A percentile compares a stretch with the other conserved stretches of the same genome.
Evolutionary conservation across 2,329 filamentous ascomycete genomes (phyloP).

Genomic region (Aspergillus felis): DNA sequence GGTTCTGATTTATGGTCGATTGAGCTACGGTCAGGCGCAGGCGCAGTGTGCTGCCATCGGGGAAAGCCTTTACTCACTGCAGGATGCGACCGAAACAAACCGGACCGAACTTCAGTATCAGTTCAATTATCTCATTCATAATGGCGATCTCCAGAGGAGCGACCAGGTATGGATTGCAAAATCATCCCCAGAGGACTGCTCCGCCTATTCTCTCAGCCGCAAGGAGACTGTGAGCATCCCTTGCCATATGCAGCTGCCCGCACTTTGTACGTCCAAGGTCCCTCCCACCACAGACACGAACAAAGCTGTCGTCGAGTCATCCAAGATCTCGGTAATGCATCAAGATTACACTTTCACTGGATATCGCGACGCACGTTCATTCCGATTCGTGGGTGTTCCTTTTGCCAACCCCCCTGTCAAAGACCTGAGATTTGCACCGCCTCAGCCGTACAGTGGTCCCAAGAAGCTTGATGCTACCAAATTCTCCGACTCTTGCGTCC

Average conservation of each 20-base stretch:
- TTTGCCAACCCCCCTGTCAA: slow-evolving; percentile 46
- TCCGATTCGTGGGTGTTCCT: slow-evolving; percentile 45
- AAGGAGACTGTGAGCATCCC: slow-evolving; percentile 6
- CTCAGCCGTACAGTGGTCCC: slow-evolving; percentile 24
- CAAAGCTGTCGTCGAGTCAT: slow-evolving; percentile 8
- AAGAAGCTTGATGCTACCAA: slow-evolving; percentile 29
- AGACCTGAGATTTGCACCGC: slow-evolving; percentile 41
- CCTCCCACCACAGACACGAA: slow-evolving; percentile 18
- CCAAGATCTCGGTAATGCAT: slow-evolving; percentile 16
- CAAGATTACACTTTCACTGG: slow-evolving; percentile 19
- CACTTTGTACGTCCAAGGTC: slow-evolving; percentile 19
- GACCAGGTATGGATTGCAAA: slow-evolving; percentile 16
- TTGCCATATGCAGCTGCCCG: slow-evolving; percentile 15
- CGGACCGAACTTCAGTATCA: slow-evolving; percentile 21
- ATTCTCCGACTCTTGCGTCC: slow-evolving; percentile 17
- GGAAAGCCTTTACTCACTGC: slow-evolving; percentile 17
- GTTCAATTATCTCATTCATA: slow-evolving; percentile 20
- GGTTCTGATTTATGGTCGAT: slow-evolving; percentile 14
- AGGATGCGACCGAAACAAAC: slow-evolving; percentile 3
- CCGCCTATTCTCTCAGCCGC: slow-evolving; percentile 14
- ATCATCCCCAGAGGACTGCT: slow-evolving; percentile 6
- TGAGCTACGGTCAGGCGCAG: slow-evolving; percentile 10
- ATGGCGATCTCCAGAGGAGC: slow-evolving; percentile 7
- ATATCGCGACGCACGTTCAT: slow-evolving; percentile 26
- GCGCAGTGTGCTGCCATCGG: slow-evolving; percentile 19